Evolutionary conservation across 179 eudicot genomes (phyloP).

Genomic region (Beta macrorhiza): DNA sequence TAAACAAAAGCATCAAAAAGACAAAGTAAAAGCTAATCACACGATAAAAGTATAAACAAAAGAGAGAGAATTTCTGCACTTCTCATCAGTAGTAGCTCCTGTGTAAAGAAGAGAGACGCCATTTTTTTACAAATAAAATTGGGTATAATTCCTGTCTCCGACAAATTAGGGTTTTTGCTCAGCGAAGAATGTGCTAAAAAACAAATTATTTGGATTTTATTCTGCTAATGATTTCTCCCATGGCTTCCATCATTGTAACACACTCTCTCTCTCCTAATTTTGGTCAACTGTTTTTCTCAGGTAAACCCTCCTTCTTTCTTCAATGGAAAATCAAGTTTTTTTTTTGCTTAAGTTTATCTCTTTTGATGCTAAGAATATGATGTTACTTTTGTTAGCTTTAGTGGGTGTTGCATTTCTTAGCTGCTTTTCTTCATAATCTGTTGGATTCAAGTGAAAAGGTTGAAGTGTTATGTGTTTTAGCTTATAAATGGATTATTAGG

Average conservation of each 20-base stretch:
- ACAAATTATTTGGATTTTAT: not conserved
- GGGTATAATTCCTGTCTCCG: constrained; percentile 9
- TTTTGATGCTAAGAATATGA: constrained; percentile 18
- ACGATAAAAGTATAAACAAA: constrained; percentile 11
- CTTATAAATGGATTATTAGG: not conserved
- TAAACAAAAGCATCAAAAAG: constrained; percentile 3
- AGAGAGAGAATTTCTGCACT: not conserved
- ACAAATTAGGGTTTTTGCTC: constrained; percentile 33
- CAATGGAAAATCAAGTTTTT: not conserved
- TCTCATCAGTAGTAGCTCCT: not conserved
- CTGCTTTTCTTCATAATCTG: constrained; percentile 16
- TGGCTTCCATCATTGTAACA: not conserved
- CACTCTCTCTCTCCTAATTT: not conserved
- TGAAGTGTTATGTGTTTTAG: not conserved
- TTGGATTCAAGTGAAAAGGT: not conserved
- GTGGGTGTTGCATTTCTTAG: constrained; percentile 20
- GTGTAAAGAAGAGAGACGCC: not conserved
- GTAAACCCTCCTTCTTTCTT: constrained; percentile 12
- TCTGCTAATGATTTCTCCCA: constrained; percentile 12
- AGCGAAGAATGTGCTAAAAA: not conserved
- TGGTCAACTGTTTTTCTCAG: constrained; percentile 6
- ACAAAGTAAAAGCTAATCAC: constrained; percentile 22
- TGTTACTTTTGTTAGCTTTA: constrained; percentile 9
- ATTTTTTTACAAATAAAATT: not conserved
- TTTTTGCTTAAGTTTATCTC: constrained; percentile 1